These are phyloP conservation scores for Pleurozium schreberi DNA, from an alignment of 225 moss, liverwort and hornwort genomes.

Conservation along the genomic window DNA sequence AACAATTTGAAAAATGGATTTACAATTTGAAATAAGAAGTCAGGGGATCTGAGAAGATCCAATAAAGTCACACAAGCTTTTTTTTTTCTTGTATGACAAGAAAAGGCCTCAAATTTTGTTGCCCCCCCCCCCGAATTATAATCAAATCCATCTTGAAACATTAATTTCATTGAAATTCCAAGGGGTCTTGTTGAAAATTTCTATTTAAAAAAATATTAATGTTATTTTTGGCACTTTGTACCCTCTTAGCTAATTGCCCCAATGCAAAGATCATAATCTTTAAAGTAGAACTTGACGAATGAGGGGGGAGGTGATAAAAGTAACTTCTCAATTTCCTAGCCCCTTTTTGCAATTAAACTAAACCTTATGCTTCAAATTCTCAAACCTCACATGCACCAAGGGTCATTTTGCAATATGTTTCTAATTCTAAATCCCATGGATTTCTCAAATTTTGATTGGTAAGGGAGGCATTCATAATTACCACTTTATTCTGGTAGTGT, in stretches of 20 bases:
- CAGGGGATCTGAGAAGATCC: no score
- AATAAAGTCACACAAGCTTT: no score
- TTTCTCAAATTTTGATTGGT: neutral
- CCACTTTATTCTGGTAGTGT: no score
- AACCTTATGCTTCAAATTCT: no score
- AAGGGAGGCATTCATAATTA: no score
- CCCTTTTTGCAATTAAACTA: no score
- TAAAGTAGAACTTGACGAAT: neutral
- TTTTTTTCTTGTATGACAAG: no score
- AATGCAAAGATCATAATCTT: neutral
- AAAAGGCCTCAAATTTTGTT: rapidly evolving
- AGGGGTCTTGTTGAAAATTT: rapidly evolving
- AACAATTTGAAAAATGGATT: no score
- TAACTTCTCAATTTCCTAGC: no score
- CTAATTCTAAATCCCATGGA: rapidly evolving
- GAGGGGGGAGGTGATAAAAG: rapidly evolving
- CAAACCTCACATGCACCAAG: rapidly evolving
- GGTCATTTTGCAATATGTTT: neutral
- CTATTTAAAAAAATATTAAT: no score
- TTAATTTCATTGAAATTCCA: no score
- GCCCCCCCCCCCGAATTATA: rapidly evolving
- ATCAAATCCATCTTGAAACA: rapidly evolving
- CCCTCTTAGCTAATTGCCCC: neutral
- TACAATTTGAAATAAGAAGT: no score
- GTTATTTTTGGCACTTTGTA: neutral